Evolutionary conservation across 345 rosid genomes (phyloP), one percentile per base, ranked within the genome.

Genomic region (Gossypioides kirkii): DNA sequence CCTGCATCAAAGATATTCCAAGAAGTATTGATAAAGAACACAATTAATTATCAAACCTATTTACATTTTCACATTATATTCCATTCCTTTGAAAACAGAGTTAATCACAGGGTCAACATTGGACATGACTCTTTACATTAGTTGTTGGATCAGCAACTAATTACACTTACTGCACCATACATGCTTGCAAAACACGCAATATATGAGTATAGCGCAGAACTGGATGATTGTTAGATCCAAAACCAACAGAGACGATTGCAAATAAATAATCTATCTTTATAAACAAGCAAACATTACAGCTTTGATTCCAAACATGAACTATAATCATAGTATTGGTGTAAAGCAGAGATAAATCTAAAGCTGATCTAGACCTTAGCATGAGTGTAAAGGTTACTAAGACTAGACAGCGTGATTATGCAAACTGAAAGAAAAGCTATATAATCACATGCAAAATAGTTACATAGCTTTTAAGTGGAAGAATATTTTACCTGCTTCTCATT

Each of bases 401-500:
- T 7, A 18, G 26, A 71, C 12, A 72, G 17, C 58, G 26, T 58
- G 22, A 25, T 26, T 26, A 72, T 53, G 41, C 11, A 70, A 69
- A 70, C 7, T 10, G 26, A 53, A 53, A 26, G 38, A 53, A 53
- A 20, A 20, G 25, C 10, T 16, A 22, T 22, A 64, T 20, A 50
- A 41, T 71, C 20, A 56, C 22, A 42, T 4, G 12, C 25, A 25
- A 59, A 54, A 46, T 17, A 64, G 41, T 42, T 65, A 43, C 42
- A 0, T 12, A 58, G 65, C 52, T 32, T 43, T n/a, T 6, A 23
- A 69, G 17, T 53, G 73, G 54, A 66, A 66, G 18, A 73, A 79
- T 25, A 79, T 75, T 64, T 65, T 85, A 94, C 98, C 97, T 94
- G 98, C 83, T 92, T 94, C 84, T 90, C 98, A 71, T 94, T 90